Percentiles rank a stretch among this genome's conserved stretches.
Evolutionary conservation across 169 alveolate species (phyloP).

Genomic region (Plasmodium reichenowi): DNA sequence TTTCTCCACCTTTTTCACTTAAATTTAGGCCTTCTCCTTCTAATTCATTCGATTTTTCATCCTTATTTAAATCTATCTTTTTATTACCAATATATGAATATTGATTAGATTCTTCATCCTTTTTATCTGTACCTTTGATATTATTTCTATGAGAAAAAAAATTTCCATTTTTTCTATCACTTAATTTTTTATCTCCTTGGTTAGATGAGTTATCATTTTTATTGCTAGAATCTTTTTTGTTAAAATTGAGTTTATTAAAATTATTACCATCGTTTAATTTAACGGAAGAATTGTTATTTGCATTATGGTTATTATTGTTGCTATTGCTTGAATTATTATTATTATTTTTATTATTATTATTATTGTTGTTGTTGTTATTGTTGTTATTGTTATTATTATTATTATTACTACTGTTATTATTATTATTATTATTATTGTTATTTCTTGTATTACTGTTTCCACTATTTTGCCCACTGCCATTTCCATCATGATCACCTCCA

Average conservation of each 20-base stretch:
- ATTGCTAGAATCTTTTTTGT: not conserved
- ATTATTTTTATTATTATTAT: not conserved
- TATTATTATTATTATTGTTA: not conserved
- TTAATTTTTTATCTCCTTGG: constrained; percentile 11
- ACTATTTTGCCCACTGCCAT: constrained; percentile 10
- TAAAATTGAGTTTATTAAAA: not conserved
- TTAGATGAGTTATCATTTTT: constrained; percentile 2
- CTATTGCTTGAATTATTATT: not conserved
- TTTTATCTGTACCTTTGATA: constrained; percentile 29
- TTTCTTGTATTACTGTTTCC: constrained; percentile 3
- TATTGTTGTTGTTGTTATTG: not conserved
- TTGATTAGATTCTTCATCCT: constrained; percentile 6
- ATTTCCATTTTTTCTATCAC: constrained; percentile 26
- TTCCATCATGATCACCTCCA: constrained; percentile 4
- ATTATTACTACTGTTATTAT: not conserved
- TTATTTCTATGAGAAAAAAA: constrained; percentile 26
- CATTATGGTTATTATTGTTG: not conserved
- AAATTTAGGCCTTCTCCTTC: not conserved
- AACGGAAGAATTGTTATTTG: not conserved
- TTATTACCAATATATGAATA: not conserved
- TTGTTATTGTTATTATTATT: not conserved
- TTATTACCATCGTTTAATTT: constrained; percentile 14
- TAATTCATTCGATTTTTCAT: not conserved
- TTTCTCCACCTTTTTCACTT: constrained; percentile 16
- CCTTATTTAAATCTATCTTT: constrained; percentile 14